Conservation (phyloP, 495 filamentous ascomycete genomes). For the Astrothelium macrocarpum region DNA sequence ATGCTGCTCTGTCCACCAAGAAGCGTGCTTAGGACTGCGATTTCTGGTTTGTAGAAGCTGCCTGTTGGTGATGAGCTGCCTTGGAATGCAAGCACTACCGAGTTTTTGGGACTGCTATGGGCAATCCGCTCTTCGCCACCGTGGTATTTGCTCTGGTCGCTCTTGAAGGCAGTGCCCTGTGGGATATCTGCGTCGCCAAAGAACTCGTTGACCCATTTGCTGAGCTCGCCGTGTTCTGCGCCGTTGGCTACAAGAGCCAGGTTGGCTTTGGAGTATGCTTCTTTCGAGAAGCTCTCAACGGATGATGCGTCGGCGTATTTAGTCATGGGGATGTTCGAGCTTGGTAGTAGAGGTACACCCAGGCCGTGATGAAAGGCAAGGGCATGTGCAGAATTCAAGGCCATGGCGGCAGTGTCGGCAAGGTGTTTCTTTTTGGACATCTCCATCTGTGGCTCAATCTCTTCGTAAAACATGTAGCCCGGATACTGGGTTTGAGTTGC, state of each 20-base stretch:
- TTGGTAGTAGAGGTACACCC: constrained; percentile 62
- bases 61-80: constrained; percentile 69
- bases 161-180: constrained; percentile 32
- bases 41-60: constrained; percentile 75
- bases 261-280: constrained; percentile 78
- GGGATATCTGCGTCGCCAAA: constrained; percentile 50
- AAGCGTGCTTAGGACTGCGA: constrained; percentile 76
- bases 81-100: constrained; percentile 83
- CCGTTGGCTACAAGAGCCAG: constrained; percentile 87
- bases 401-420: constrained; percentile 56
- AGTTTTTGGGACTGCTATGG: constrained; percentile 53
- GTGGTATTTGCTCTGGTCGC: constrained; percentile 65
- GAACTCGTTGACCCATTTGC: constrained; percentile 90
- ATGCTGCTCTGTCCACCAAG: constrained; percentile 83
- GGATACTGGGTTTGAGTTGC: constrained; percentile 72
- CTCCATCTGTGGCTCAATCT: constrained; percentile 63
- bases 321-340: constrained; percentile 55
- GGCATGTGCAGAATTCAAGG: constrained; percentile 75
- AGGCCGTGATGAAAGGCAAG: constrained; percentile 93
- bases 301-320: constrained; percentile 67
- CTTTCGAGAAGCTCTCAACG: constrained; percentile 60
- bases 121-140: constrained; percentile 90
- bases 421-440: constrained; percentile 59
- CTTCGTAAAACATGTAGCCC: constrained; percentile 85
- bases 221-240: constrained; percentile 60